Base-by-base conservation (phyloP, 176 grass and related monocot genomes). In the Cocos nucifera region DNA sequence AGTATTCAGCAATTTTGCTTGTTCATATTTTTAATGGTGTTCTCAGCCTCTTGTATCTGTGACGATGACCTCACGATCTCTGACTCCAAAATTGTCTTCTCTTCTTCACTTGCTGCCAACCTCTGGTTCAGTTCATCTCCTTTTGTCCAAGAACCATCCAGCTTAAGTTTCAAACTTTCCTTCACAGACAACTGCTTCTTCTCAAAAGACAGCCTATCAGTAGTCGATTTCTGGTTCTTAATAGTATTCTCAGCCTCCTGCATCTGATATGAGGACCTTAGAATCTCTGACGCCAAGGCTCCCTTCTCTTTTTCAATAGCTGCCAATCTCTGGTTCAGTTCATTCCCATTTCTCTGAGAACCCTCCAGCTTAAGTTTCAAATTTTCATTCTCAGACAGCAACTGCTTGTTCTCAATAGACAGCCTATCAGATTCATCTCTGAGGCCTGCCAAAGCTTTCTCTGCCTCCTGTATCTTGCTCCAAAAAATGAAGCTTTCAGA, bases 381-480 rank as follows among this genome's bases (percentile, higher is more conserved):
- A 49, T 59, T 82, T 58, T 87, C 59, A 15, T 77, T 90, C 50
- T 82, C 75, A 32, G 67, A 75, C 80, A 63, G 76, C 57, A 90
- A 49, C 54, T 58, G 84, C 59, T 63, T 74, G 66, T 53, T 53
- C 32, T 86, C 66, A 51, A 67, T 69, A 52, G 53, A 78, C 55
- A 83, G 76, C 23, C 69, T 64, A 17, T 25, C 27, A 51, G 16
- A 20, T 65, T 57, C 66, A 57, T 69, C 66, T 69, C 66, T 57
- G 17, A 55, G 53, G 27, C 23, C 66, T 22, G 15, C 32, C 21
- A 69, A 57, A 15, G 26, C n/a, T 57, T 69, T 69, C 53, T 69
- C 29, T 57, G 39, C 10, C 19, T 49, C 54, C 9, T 57, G 14
- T 26, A 70, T 50, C 56, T 59, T 59, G 29, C 21, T 50, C 20